Evolutionary conservation across 2,329 filamentous ascomycete genomes (phyloP), one percentile per base, ranked within the genome.

Genomic region (Xylogone sp.): DNA sequence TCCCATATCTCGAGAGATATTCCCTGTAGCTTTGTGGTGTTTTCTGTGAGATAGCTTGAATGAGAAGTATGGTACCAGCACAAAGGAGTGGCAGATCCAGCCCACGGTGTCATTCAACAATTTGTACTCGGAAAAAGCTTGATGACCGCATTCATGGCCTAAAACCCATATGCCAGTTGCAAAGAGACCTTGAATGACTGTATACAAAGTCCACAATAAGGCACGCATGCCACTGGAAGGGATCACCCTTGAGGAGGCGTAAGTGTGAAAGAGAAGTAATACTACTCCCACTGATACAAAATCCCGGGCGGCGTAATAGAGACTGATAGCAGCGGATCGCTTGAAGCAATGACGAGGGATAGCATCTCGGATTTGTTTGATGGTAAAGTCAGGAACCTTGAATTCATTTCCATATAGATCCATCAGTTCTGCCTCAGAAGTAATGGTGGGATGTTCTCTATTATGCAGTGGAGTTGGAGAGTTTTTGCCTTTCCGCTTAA

Each of bases 11-110:
- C 93, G 90, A 75, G 95, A 91, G 75, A 99, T 86, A 79, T 99
- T 84, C 64, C 92, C 94, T 39, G 94, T 99, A 59, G 92, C 91
- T 82, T 97, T 97, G 88, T 99, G 94, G 79, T 99, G 94, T 84
- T 96, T 96, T 77, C 90, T 88, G 77, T 99, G 94, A 60, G 91
- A 96, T 74, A 97, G 92, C 77, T 99, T 96, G 94, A 94, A 99
- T 69, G 90, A 96, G 78, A 97, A 99, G 78, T 97, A 99, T 20
- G 94, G 94, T 46, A 99, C 93, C 51, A 97, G 79, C 39, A 97
- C 83, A 44, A 84, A 72, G 31, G 92, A 96, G 77, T 97, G 93
- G 62, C 90, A 83, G 68, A 96, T 71, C 89, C 90, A 97, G 65
- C 93, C 93, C 53, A 94, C 90, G 21, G 88, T 83, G 72, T 97